Percentiles rank a stretch among this genome's conserved stretches.
Evolutionary conservation across 2,329 filamentous ascomycete genomes (phyloP).

Genomic region (Penicillium oxalicum): DNA sequence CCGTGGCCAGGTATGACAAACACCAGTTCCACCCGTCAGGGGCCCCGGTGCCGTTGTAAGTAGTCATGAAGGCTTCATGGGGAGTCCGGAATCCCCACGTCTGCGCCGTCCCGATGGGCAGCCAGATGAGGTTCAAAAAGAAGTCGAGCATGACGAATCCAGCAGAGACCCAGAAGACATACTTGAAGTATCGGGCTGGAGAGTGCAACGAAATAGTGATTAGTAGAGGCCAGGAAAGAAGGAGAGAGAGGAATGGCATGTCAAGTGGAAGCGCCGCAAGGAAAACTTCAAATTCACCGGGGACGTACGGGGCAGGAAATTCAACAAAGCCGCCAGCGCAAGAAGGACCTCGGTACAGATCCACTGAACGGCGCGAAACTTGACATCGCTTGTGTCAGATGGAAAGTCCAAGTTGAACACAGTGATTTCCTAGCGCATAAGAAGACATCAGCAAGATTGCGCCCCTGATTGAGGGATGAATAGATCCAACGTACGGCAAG

Average conservation of each 20-base stretch:
- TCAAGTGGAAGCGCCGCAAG: too few relatives aligned
- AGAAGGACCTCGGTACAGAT: slow-evolving; percentile 51
- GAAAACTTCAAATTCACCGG: background rate
- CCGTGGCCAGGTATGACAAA: slow-evolving; percentile 55
- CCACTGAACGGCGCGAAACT: slow-evolving; percentile 58
- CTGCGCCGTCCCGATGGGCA: slow-evolving; percentile 52
- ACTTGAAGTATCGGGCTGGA: slow-evolving; percentile 21
- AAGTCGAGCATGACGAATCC: slow-evolving; percentile 53
- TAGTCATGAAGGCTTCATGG: slow-evolving; percentile 55
- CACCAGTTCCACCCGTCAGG: slow-evolving; percentile 59
- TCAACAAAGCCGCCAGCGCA: slow-evolving; percentile 46
- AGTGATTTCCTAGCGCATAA: slow-evolving; percentile 45
- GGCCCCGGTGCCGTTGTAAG: slow-evolving; percentile 53
- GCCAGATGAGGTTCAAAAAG: slow-evolving; percentile 55
- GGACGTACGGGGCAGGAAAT: slow-evolving; percentile 46
- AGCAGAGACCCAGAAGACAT: slow-evolving; percentile 48
- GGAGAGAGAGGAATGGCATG: background rate
- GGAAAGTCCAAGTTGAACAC: slow-evolving; percentile 54
- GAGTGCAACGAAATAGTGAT: background rate
- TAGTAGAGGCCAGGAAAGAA: background rate
- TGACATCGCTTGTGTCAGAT: slow-evolving; percentile 48
- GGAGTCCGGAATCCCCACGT: slow-evolving; percentile 55
- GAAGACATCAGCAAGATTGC: slow-evolving; percentile 6
- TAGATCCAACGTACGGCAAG: slow-evolving; percentile 38
- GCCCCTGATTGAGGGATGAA: background rate